A percentile compares a stretch with the other conserved stretches of the same genome.
These are phyloP conservation scores for Fagus crenata DNA, from an alignment of 306 rosid species.

Conservation along the genomic window DNA sequence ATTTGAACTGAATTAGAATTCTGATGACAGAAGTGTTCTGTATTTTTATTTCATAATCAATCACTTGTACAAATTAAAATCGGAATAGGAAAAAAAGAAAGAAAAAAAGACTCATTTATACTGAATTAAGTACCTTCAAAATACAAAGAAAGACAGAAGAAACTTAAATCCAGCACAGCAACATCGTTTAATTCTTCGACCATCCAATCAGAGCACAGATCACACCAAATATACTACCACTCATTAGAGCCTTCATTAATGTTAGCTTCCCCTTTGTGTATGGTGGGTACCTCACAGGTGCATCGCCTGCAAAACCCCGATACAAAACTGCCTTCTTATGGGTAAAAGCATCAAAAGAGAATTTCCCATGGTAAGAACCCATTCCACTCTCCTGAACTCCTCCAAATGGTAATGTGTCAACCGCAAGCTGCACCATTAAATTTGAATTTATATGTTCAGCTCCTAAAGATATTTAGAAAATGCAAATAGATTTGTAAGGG, in stretches of 20 bases:
- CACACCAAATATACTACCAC: conserved; percentile 58
- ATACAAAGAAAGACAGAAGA: conserved; percentile 21
- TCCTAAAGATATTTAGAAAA: conserved; percentile 6
- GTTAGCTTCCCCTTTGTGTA: conserved; percentile 71
- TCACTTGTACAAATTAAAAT: neutral
- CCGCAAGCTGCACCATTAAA: conserved; percentile 64
- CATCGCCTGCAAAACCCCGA: conserved; percentile 74
- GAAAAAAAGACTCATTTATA: too few species aligned
- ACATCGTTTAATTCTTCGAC: conserved; percentile 42
- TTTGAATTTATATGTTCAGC: neutral
- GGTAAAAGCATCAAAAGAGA: conserved; percentile 90
- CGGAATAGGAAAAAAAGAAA: neutral
- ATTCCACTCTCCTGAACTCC: conserved; percentile 99
- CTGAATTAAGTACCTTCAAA: conserved; percentile 3
- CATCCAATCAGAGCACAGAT: conserved; percentile 72
- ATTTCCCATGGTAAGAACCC: conserved; percentile 95
- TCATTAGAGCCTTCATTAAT: conserved; percentile 71
- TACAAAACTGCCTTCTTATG: conserved; percentile 92
- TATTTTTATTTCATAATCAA: neutral
- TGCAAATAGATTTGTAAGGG: conserved; percentile 2
- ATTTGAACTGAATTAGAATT: neutral
- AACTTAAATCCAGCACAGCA: conserved; percentile 7
- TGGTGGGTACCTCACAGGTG: conserved; percentile 82
- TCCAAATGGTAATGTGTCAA: conserved; percentile 79
- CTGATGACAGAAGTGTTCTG: neutral